Percentiles rank a stretch among this genome's conserved stretches.
phyloP scores from a whole-genome alignment of 164 flowering plant genomes.

The Piper longum region DNA sequence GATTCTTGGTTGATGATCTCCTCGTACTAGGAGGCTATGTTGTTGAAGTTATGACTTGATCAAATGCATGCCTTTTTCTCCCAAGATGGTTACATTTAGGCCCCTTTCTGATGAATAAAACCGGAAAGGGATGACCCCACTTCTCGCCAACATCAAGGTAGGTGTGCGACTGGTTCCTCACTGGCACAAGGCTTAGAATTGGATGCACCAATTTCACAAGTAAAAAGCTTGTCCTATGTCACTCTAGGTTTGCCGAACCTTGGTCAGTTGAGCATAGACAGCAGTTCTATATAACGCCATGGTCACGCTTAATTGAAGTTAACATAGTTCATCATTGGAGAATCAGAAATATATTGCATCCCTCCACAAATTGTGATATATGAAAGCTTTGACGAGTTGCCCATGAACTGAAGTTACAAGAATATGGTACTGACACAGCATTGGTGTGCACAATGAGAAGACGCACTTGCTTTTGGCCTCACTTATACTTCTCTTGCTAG shows the following conservation, averaged over 20 bases:
- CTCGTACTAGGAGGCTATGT: conserved; percentile 16
- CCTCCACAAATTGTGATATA: conserved; percentile 5
- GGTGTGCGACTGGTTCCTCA: conserved; percentile 13
- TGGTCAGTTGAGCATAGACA: conserved; percentile 13
- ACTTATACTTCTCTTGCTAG: conserved; percentile 4
- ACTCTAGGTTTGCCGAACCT: conserved; percentile 13
- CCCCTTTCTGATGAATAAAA: conserved; percentile 13
- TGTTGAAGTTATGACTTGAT: conserved; percentile 17
- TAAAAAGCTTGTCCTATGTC: conserved; percentile 15
- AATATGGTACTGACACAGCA: conserved; percentile 2
- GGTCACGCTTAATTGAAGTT: conserved; percentile 19
- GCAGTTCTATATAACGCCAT: conserved; percentile 14
- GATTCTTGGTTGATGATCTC: conserved; percentile 21
- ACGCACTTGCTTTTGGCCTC: conserved; percentile 12
- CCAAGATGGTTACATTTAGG: conserved; percentile 18
- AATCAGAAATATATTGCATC: conserved; percentile 13
- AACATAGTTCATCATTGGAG: conserved; percentile 15
- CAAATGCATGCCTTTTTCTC: conserved; percentile 9
- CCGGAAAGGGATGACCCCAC: too few species aligned
- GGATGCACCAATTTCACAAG: conserved; percentile 17
- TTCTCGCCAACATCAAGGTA: conserved; percentile 16
- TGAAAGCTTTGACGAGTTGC: conserved; percentile 9
- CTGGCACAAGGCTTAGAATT: conserved; percentile 9
- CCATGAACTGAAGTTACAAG: conserved; percentile 8
- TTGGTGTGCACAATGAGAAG: conserved; percentile 12